Base-by-base conservation (phyloP, 345 rosid genomes). In the Reutealis trisperma region DNA sequence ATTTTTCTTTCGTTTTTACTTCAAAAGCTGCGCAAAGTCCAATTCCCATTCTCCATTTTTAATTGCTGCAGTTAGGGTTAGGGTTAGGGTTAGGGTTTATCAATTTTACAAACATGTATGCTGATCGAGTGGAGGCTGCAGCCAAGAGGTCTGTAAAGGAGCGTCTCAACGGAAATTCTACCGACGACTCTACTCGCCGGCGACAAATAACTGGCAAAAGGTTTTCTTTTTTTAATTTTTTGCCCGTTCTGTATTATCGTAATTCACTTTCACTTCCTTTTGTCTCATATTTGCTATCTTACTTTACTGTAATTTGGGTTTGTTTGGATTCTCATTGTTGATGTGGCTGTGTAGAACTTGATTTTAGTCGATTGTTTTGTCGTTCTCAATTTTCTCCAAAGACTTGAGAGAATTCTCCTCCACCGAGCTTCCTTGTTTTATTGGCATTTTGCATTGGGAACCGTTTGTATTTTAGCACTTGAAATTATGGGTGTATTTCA, bases 81-180 rank as follows among this genome's bases (percentile, higher is more conserved):
- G 89, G 90, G 83, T n/a, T n/a, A n/a, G n/a, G n/a, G n/a, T 80
- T 85, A 79, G 78, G 84, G 84, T 82, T 85, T 72, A 19, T n/a
- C 52, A 13, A 41, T 42, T 24, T 51, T 10, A 8, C 9, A 70
- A 75, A 80, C 76, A 96, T 96, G 99, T 96, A 96, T 81, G 97
- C 99, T 81, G 99, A 96, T 90, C 90, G 83, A 75, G 91, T 91
- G 75, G 97, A 96, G 82, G 89, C 86, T 63, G 87, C 81, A n/a
- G 85, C 77, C 64, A 87, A 81, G 79, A 81, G 86, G 84, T 80
- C 91, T 15, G 84, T 89, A 12, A 91, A 84, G 89, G 97, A 93
- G 54, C 96, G 98, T 37, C 90, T 93, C 82, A 92, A 91, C 61
- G 95, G 92, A 70, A 86, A 79, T 67, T 77, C 92, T 79, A 54